These are phyloP conservation scores for Circinella umbellata DNA, from an alignment of 371 early-diverging fungal species.

Conservation along the genomic window DNA sequence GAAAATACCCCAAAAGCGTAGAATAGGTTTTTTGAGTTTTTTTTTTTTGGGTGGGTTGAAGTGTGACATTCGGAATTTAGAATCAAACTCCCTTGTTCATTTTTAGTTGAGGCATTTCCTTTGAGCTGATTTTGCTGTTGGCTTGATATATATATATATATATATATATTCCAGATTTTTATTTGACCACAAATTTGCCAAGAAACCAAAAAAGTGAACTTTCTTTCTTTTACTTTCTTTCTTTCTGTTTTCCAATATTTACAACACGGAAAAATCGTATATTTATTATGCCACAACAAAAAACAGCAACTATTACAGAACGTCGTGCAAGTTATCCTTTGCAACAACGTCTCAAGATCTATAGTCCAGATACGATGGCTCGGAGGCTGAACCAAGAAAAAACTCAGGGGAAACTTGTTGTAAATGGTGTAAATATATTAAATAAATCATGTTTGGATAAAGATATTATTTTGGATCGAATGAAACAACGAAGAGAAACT, in stretches of 20 bases:
- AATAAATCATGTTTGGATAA: constrained; percentile 59
- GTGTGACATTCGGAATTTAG: constrained; percentile 11
- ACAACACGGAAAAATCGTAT: not conserved
- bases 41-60: too few relatives aligned
- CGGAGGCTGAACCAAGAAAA: constrained; percentile 25
- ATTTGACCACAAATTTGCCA: constrained; percentile 4
- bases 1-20: too few relatives aligned
- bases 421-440: constrained; percentile 62
- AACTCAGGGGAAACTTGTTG: constrained; percentile 24
- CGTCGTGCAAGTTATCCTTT: constrained; percentile 29
- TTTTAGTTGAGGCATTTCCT: constrained; percentile 12
- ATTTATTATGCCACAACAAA: constrained; percentile 11
- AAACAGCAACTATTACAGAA: constrained; percentile 23
- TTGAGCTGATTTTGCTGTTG: constrained; percentile 21
- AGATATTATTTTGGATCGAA: constrained; percentile 57
- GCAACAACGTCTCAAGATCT: constrained; percentile 29
- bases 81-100: constrained; percentile 6
- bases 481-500: constrained; percentile 58
- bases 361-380: constrained; percentile 32
- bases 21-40: too few relatives aligned
- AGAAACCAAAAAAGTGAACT: not conserved
- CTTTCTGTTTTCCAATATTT: not conserved
- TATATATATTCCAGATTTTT: not conserved
- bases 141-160: constrained; percentile 5
- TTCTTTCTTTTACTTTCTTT: not conserved